These are phyloP conservation scores for Blechomonas ayalai DNA, from an alignment of 208 protist genomes.

Conservation along the genomic window DNA sequence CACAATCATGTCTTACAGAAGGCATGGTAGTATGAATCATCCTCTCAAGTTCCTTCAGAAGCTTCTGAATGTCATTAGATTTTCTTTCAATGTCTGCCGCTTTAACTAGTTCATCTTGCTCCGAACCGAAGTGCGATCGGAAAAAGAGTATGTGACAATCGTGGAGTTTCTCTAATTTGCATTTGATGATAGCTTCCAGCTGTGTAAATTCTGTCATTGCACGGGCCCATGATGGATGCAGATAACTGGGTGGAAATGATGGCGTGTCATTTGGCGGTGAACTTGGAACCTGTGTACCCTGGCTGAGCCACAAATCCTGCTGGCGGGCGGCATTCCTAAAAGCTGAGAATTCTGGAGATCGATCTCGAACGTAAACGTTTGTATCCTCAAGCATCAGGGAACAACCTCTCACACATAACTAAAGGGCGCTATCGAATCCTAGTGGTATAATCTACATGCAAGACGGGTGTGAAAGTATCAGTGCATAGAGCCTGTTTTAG, in stretches of 20 bases:
- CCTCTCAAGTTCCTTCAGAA: conserved; percentile 60
- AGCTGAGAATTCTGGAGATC: conserved; percentile 9
- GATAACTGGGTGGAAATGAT: not conserved
- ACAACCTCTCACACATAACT: no score
- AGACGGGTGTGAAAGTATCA: no score
- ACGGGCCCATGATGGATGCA: conserved; percentile 31
- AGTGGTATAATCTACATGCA: no score
- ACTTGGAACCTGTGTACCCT: not conserved
- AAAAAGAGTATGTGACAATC: conserved; percentile 40
- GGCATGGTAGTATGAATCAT: conserved; percentile 44
- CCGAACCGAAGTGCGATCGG: conserved; percentile 33
- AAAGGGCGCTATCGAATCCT: no score
- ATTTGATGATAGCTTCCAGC: conserved; percentile 20
- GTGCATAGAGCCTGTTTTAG: no score
- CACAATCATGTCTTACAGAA: conserved; percentile 18
- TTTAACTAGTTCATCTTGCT: conserved; percentile 35
- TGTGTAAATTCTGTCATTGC: conserved; percentile 35
- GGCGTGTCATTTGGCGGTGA: not conserved
- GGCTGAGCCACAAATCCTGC: conserved; percentile 9
- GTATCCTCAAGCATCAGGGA: no score
- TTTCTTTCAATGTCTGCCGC: conserved; percentile 26
- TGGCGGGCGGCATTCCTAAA: conserved; percentile 9
- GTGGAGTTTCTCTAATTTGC: conserved; percentile 29
- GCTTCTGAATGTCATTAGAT: conserved; percentile 25
- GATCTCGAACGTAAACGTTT: conserved; percentile 18